Evolutionary conservation across 1,139 yeast species (phyloP), one percentile per base, ranked within the genome.

Genomic region (Geotrichum bryndzae): DNA sequence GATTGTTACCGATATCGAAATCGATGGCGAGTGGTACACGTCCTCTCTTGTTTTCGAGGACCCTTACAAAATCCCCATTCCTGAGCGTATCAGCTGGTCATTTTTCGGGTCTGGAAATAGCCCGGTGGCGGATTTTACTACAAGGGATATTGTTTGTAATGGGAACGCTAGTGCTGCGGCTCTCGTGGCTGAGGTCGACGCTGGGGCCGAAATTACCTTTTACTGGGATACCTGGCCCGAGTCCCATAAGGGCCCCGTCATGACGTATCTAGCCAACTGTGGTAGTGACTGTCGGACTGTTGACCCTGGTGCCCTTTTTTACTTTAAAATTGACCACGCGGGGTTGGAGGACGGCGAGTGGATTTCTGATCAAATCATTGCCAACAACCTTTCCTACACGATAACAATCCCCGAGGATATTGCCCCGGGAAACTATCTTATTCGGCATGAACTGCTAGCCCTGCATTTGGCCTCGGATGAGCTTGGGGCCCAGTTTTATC

Each of bases 401-500:
- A 46, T 61, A 23, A 62, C 59, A 3, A 58, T 62, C 46, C 65
- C 64, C 15, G 31, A 31, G 7, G 62, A 61, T 38, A 54, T 62
- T 45, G 57, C 50, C 2, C 41, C 64, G 13, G 65, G 65, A 3
- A 54, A 61, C 52, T 62, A 62, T 41, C 29, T 62, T 41, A 41
- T 62, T 29, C 54, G 65, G 41, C 64, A 62, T 27, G 65, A 61
- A 35, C 18, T 62, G 8, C 27, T 62, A n/a, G 62, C 64, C 22
- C 61, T 62, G 22, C 62, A 61, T 22, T 29, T 18, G 3, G 61
- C 57, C 1, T 31, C 25, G 10, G 13, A 33, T 13, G 38, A 25
- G 10, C 48, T 54, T n/a, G 64, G 64, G 7, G 64, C 62, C 23
- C 64, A 62, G 48, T 61, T 61, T 31, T 62, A 58, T 46, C 64